Conservation (phyloP, 2,329 filamentous ascomycete species). For the Fusarium nodosum region DNA sequence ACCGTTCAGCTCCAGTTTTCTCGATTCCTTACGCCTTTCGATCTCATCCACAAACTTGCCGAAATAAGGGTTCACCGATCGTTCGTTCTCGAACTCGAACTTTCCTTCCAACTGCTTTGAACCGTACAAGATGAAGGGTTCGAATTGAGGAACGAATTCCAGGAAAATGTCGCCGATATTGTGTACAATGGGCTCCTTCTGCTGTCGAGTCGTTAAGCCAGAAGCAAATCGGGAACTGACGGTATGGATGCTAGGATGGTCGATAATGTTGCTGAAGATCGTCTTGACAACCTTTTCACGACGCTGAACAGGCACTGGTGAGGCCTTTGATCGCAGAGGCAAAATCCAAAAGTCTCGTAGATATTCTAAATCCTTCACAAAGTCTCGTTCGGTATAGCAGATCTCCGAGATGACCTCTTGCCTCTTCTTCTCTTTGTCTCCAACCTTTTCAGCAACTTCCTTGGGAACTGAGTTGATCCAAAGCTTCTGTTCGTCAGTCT, state of each 20-base stretch:
- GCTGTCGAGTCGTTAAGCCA: slow-evolving; percentile 89
- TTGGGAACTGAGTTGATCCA: slow-evolving; percentile 99
- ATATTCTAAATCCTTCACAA: slow-evolving; percentile 98
- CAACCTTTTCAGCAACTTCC: slow-evolving; percentile 90
- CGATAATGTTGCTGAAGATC: slow-evolving; percentile 96
- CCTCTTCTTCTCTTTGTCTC: slow-evolving; percentile 93
- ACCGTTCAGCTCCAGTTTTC: slow-evolving; percentile 96
- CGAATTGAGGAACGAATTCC: slow-evolving; percentile 91
- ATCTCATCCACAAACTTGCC: slow-evolving; percentile 95
- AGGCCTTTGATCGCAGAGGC: slow-evolving; percentile 83
- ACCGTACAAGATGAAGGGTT: slow-evolving; percentile 96
- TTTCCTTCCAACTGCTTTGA: slow-evolving; percentile 96
- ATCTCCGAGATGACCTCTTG: slow-evolving; percentile 98
- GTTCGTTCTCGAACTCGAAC: slow-evolving; percentile 97
- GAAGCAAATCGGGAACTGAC: slow-evolving; percentile 92
- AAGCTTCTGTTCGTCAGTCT: slow-evolving; percentile 95
- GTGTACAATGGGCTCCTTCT: slow-evolving; percentile 88
- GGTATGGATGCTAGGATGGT: slow-evolving; percentile 82
- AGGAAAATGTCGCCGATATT: slow-evolving; percentile 95
- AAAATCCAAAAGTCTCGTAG: slow-evolving; percentile 98
- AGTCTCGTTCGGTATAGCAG: slow-evolving; percentile 98
- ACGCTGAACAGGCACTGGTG: slow-evolving; percentile 88
- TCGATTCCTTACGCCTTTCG: slow-evolving; percentile 93
- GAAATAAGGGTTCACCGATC: slow-evolving; percentile 86
- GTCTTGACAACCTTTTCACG: slow-evolving; percentile 92